Evolutionary conservation across 2,329 filamentous ascomycete genomes (phyloP).

Genomic region (Dactylonectria estremocensis): DNA sequence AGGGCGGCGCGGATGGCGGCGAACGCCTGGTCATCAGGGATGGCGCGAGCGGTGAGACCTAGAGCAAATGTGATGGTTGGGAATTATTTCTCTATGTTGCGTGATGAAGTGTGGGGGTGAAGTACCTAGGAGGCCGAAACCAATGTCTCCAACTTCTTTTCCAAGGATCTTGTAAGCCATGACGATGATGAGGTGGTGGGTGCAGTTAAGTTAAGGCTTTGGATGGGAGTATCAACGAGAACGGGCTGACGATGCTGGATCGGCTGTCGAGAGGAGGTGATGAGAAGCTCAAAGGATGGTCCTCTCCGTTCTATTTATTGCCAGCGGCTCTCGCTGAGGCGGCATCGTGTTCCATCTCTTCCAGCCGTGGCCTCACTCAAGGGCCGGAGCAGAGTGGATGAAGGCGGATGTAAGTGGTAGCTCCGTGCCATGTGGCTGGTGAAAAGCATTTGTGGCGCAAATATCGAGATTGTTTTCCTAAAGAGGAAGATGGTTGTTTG

Average conservation of each 20-base stretch:
- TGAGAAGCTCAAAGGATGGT: neutral
- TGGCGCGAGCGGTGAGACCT: slow-evolving; percentile 41
- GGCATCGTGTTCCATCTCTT: neutral
- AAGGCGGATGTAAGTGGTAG: slow-evolving; percentile 7
- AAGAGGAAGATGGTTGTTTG: slow-evolving; percentile 33
- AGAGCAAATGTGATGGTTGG: neutral
- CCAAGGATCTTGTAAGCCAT: slow-evolving; percentile 45
- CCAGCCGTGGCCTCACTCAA: neutral
- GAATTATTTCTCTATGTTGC: slow-evolving; percentile 1
- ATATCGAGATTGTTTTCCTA: slow-evolving; percentile 35
- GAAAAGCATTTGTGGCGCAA: slow-evolving; percentile 1
- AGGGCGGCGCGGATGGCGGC: slow-evolving; percentile 69
- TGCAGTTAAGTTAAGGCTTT: slow-evolving; percentile 5
- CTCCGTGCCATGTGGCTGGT: slow-evolving; percentile 11
- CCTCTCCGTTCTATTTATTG: slow-evolving; percentile 15
- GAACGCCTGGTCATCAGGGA: slow-evolving; percentile 59
- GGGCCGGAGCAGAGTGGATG: neutral
- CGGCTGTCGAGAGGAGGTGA: neutral
- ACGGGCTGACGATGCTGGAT: slow-evolving; percentile 5
- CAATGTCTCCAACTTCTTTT: slow-evolving; percentile 38
- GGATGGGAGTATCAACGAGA: neutral
- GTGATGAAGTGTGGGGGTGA: slow-evolving; percentile 38
- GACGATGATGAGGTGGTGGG: slow-evolving; percentile 20
- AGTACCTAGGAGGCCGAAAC: slow-evolving; percentile 48
- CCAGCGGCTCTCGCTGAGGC: neutral